Conservation (phyloP, 495 filamentous ascomycete genomes). For the Stereocaulon alpinum region DNA sequence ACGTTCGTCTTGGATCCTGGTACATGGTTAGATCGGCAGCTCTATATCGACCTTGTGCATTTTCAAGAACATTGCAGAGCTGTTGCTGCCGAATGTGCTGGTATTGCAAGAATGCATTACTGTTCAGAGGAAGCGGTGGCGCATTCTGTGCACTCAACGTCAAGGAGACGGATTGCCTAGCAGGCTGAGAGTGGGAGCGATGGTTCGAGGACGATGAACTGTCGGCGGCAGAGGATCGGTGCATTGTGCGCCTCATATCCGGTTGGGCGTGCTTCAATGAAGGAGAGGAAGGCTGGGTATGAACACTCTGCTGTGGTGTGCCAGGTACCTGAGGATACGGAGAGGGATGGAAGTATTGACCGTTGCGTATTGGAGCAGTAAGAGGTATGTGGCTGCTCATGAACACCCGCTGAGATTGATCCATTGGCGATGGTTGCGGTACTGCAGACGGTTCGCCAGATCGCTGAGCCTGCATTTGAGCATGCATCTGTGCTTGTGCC, state of each 20-base stretch:
- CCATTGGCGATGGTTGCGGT: conserved; percentile 10
- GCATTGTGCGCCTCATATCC: conserved; percentile 45
- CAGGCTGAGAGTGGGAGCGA: conserved; percentile 57
- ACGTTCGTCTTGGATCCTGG: conserved; percentile 16
- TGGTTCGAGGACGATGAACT: conserved; percentile 41
- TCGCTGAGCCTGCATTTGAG: conserved; percentile 38
- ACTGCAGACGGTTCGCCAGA: neutral
- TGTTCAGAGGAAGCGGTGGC: conserved; percentile 29
- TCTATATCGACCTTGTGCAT: conserved; percentile 23
- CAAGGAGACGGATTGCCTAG: conserved; percentile 38
- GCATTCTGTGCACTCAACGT: conserved; percentile 9
- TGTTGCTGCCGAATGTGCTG: conserved; percentile 25
- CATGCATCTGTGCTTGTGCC: conserved; percentile 48
- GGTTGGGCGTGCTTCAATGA: conserved; percentile 43
- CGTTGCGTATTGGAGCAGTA: conserved; percentile 36
- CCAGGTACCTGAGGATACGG: conserved; percentile 37
- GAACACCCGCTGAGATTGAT: conserved; percentile 32
- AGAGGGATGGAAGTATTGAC: conserved; percentile 39
- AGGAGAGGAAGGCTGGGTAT: conserved; percentile 55
- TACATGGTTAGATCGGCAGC: conserved; percentile 21
- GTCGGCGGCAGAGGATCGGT: conserved; percentile 46
- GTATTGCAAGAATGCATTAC: conserved; percentile 31
- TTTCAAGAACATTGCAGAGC: conserved; percentile 6
- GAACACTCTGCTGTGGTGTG: conserved; percentile 37
- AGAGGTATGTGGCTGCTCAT: conserved; percentile 42